A percentile compares a stretch with the other conserved stretches of the same genome.
Conservation (phyloP, 176 grass and related monocot species). For the Phyllostachys edulis region DNA sequence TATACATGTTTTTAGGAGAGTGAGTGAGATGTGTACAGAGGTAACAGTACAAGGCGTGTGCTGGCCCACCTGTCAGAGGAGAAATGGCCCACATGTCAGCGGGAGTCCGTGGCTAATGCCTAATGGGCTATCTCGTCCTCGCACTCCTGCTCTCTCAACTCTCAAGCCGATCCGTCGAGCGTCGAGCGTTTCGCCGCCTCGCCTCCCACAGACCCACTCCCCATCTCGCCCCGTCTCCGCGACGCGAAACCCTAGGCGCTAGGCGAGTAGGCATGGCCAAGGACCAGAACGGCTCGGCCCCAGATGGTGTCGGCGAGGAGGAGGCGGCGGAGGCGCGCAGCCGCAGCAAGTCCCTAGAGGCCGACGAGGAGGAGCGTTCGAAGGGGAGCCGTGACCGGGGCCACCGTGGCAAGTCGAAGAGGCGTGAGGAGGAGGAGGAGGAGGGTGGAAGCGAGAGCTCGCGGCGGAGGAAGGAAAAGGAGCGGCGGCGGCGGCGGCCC, state of each 20-base stretch:
- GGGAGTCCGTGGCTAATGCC: background rate
- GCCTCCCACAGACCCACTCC: background rate
- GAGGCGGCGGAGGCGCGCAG: conserved; percentile 30
- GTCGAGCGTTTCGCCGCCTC: background rate
- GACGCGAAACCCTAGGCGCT: conserved; percentile 42
- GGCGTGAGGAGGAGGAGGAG: conserved; percentile 33
- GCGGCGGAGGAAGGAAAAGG: conserved; percentile 56
- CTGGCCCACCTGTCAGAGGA: too few species aligned
- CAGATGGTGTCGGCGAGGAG: conserved; percentile 17
- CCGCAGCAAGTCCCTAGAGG: conserved; percentile 40
- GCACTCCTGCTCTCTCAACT: background rate
- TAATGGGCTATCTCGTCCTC: background rate
- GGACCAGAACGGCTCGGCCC: conserved; percentile 28
- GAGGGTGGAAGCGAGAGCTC: conserved; percentile 40
- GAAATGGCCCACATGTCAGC: background rate
- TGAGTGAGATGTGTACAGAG: background rate
- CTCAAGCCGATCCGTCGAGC: background rate
- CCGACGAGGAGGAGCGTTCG: conserved; percentile 23
- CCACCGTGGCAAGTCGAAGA: conserved; percentile 49
- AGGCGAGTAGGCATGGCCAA: conserved; percentile 38
- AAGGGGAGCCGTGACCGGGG: conserved; percentile 33
- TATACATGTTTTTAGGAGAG: too few species aligned
- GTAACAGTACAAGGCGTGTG: background rate
- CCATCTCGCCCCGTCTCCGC: background rate
- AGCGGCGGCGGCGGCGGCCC: conserved; percentile 34